Evolutionary conservation across 805 yeast genomes (phyloP), one percentile per base, ranked within the genome.

Genomic region (Hanseniaspora jakobsenii): DNA sequence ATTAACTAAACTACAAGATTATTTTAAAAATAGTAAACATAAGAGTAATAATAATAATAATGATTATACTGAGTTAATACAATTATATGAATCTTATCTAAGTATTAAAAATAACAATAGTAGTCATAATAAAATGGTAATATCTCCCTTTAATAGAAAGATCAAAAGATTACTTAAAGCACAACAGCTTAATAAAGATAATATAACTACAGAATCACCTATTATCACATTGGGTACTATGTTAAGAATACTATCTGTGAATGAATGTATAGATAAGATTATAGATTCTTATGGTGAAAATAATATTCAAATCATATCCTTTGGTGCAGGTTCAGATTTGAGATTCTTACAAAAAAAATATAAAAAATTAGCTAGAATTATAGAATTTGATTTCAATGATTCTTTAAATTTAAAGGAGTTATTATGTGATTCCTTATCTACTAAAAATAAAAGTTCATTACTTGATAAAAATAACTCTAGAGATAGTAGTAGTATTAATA

Each of bases 241-340:
- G 23, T 34, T 41, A 5, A 22, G 45, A 14, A 41, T 41, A 10
- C 9, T 34, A 3, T 41, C 45, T 9, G 35, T 41, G 6, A 38
- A 41, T 22, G 29, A 41, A 18, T n/a, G 23, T 12, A 9, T 41
- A 4, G 35, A 34, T 2, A 12, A 14, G 12, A 27, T 17, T 3
- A 26, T 41, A 29, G 12, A 14, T 3, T 8, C 10, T 10, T 34
- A 34, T 24, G 32, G 36, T 16, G 31, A 30, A 22, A 30, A 27
- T 6, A 30, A 35, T 17, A 8, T 41, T 8, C 38, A 41, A 29
- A 28, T 41, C 10, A 10, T 41, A 10, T 41, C 45, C 3, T 19
- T 41, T 19, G 45, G 45, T 12, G 30, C 38, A 22, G 45, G 45
- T 6, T 41, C 45, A 12, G 45, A 41, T 41, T 19, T 41, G 13